Evolutionary conservation across 306 rosid genomes (phyloP).

Genomic region (Citrullus mucosospermus): DNA sequence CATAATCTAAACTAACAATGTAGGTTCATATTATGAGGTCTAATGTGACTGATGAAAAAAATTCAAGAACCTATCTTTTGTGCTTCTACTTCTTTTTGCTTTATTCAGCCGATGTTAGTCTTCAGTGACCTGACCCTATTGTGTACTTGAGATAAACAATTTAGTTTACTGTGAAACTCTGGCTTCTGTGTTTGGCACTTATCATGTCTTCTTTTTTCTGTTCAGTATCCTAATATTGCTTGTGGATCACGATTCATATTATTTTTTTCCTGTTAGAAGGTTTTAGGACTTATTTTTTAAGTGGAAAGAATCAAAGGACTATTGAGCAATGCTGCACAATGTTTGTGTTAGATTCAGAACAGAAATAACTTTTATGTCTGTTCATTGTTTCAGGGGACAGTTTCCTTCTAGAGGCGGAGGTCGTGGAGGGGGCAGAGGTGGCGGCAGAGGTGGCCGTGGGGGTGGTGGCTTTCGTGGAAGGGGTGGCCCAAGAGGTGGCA

Average conservation of each 20-base stretch:
- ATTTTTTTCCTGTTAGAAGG: background rate
- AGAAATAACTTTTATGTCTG: background rate
- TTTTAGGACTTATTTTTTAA: background rate
- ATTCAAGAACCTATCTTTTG: background rate
- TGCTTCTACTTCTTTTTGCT: background rate
- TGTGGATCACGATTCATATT: background rate
- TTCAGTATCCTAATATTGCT: background rate
- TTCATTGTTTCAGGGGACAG: constrained; percentile 52
- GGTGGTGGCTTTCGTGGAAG: constrained; percentile 70
- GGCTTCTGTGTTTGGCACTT: no score
- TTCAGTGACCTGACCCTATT: background rate
- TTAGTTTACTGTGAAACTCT: background rate
- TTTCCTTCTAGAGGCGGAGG: constrained; percentile 39
- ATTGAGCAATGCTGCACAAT: background rate
- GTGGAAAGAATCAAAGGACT: background rate
- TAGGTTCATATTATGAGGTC: background rate
- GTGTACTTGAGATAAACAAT: background rate
- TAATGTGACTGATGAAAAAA: background rate
- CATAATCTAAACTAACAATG: background rate
- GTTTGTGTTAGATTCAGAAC: background rate
- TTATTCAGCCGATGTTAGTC: background rate
- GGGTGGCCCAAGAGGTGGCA: constrained; percentile 72
- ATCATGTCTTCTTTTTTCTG: background rate
- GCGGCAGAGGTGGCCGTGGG: constrained; percentile 39
- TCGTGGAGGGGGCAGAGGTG: constrained; percentile 51